Conservation (phyloP, 1,284 basidiomycete genomes). For the Grifola frondosa region DNA sequence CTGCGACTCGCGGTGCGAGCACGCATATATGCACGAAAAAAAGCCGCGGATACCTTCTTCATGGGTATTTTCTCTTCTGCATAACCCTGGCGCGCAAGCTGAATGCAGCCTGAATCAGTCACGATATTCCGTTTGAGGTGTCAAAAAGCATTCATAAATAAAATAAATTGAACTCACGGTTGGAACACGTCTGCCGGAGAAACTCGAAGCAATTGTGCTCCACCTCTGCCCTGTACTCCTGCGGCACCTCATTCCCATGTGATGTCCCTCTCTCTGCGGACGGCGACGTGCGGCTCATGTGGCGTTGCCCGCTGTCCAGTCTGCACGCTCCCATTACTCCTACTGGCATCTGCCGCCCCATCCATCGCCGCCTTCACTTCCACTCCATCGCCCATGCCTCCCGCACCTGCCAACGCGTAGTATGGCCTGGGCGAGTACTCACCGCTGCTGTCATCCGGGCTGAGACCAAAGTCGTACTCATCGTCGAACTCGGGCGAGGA, state of each 20-base stretch:
- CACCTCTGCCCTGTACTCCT: slow-evolving; percentile 80
- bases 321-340: no score
- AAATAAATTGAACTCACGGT: no score
- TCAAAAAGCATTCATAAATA: no score
- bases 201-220: slow-evolving; percentile 93
- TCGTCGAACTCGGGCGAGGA: slow-evolving; percentile 39
- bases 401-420: no score
- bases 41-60: slow-evolving; percentile 82
- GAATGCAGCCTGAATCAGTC: no score
- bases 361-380: no score
- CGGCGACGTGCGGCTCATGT: slow-evolving; percentile 32
- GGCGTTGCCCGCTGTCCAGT: slow-evolving; percentile 25
- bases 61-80: slow-evolving; percentile 85
- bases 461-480: no score
- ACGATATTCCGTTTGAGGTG: no score
- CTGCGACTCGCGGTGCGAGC: slow-evolving; percentile 45
- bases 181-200: slow-evolving; percentile 86
- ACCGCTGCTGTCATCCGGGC: slow-evolving; percentile 36
- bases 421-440: slow-evolving; percentile 25
- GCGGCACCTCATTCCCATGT: slow-evolving; percentile 68
- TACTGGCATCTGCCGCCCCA: no score
- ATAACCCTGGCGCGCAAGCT: slow-evolving; percentile 79
- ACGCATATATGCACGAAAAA: not conserved
- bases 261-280: no score
- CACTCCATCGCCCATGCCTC: no score